Evolutionary conservation across 768 basidiomycete genomes (phyloP).

Genomic region (Suillus brevipes): DNA sequence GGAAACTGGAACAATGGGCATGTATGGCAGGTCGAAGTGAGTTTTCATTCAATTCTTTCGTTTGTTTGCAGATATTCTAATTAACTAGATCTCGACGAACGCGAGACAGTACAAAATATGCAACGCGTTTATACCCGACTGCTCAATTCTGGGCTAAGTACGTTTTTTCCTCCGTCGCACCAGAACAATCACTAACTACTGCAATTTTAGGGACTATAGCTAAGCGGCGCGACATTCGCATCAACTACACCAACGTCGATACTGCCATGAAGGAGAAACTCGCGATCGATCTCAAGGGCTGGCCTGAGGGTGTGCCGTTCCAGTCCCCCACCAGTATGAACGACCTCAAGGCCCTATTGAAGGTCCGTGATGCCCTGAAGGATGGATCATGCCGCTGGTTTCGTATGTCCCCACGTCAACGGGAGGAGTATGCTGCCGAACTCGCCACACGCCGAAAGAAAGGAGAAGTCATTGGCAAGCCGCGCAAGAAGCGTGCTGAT

Average conservation of each 20-base stretch:
- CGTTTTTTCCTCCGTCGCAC: not conserved
- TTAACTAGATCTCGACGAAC: not conserved
- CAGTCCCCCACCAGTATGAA: slow-evolving; percentile 3
- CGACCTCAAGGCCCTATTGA: not conserved
- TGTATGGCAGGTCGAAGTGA: slow-evolving; percentile 9
- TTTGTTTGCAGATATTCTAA: not conserved
- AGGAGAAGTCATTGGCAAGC: slow-evolving; percentile 6
- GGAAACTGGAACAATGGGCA: slow-evolving; percentile 10
- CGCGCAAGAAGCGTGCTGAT: not conserved
- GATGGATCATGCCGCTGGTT: not conserved
- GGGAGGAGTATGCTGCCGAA: not conserved
- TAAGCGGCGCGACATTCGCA: not conserved
- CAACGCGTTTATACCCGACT: not conserved
- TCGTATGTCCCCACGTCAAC: slow-evolving; percentile 1
- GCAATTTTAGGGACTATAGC: not conserved
- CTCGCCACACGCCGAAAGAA: not conserved
- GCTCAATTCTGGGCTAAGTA: not conserved
- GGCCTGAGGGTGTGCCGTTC: slow-evolving; percentile 10
- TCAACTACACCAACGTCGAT: slow-evolving; percentile 9
- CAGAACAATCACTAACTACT: not conserved
- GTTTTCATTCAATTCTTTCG: not conserved
- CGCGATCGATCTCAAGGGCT: slow-evolving; percentile 4
- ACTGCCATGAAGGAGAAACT: slow-evolving; percentile 6
- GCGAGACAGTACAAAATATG: not conserved
- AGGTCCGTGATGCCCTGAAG: slow-evolving; percentile 1